Evolutionary conservation across 208 protist species (phyloP).

Genomic region (Acanthamoeba lenticulata): DNA sequence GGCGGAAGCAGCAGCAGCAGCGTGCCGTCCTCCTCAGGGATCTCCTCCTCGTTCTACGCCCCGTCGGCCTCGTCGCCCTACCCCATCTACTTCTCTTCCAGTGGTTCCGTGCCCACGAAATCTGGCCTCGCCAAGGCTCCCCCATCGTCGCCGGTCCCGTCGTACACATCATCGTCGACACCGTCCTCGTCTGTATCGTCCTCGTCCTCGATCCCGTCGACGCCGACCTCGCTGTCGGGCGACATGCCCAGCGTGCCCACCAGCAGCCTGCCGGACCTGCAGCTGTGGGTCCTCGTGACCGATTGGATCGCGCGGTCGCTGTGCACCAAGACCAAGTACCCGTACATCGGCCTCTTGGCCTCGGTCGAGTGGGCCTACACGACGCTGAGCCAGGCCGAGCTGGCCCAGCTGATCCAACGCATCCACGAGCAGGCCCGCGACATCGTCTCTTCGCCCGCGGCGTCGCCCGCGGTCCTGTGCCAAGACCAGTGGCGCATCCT

Average conservation of each 20-base stretch:
- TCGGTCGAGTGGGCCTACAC: neutral
- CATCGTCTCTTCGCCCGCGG: neutral
- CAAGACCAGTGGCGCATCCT: neutral
- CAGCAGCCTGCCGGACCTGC: neutral
- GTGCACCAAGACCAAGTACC: neutral
- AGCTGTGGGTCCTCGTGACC: neutral
- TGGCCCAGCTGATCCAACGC: neutral
- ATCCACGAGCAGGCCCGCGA: neutral
- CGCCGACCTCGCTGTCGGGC: neutral
- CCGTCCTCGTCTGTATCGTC: neutral
- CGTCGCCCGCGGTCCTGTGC: neutral
- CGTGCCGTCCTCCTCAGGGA: neutral
- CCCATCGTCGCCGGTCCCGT: neutral
- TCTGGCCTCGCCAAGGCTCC: neutral
- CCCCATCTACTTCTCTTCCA: slow-evolving; percentile 3
- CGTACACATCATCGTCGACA: neutral
- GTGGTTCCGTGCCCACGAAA: neutral
- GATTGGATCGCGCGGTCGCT: slow-evolving; percentile 12
- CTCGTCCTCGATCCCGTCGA: neutral
- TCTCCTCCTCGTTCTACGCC: neutral
- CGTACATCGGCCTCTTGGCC: neutral
- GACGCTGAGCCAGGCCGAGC: neutral
- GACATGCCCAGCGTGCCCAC: neutral
- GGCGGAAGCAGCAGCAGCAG: neutral
- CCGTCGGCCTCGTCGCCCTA: neutral